Evolutionary conservation across 1,284 basidiomycete species (phyloP), one percentile per base, ranked within the genome.

Genomic region (Cutaneotrichosporon dermatis): DNA sequence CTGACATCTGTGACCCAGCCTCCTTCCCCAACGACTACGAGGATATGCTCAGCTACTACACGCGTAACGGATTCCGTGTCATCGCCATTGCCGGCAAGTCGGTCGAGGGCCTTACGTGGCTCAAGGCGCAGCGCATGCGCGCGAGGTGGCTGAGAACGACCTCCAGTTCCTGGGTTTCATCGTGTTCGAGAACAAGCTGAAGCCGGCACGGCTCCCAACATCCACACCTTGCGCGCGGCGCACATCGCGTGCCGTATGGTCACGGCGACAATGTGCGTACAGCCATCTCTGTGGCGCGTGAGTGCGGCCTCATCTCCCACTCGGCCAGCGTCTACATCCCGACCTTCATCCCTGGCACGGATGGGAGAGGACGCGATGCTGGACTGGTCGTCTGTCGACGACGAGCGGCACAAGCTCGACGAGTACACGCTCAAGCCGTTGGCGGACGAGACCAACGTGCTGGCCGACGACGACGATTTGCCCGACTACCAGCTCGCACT

Each of bases 181-280:
- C 73, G 94, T 99, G 58, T 99, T 99, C 72, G 96, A 99, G 78
- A 99, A 99, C 82, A 93, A 97, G 79, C 82, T 99, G 64, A 99
- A 99, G 76, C 86, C 90, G 93, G 89, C 8, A 97, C 96, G 0
- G 83, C 90, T 0, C 90, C 92, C 15, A 92, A 91, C 16, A 97
- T 99, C 59, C 89, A 91, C 63, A 88, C 88, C 0, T 83, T 99
- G 13, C 87, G 91, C 58, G 82, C 85, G 9, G 96, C 96, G 0
- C 92, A 97, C 79, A 83, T 99, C 44, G 89, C 91, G 8, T 95
- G 92, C 70, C 84, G 94, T 65, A 99, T 99, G 96, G 95, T 97
- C 59, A 99, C 96, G 0, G 96, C 8, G 96, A 99, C 75, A 99
- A 99, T 69, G 88, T 94, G 37, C 82, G 96, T 45, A 99, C 96